phyloP scores from a whole-genome alignment of 176 grass and related monocot genomes.

The Oryza punctata region DNA sequence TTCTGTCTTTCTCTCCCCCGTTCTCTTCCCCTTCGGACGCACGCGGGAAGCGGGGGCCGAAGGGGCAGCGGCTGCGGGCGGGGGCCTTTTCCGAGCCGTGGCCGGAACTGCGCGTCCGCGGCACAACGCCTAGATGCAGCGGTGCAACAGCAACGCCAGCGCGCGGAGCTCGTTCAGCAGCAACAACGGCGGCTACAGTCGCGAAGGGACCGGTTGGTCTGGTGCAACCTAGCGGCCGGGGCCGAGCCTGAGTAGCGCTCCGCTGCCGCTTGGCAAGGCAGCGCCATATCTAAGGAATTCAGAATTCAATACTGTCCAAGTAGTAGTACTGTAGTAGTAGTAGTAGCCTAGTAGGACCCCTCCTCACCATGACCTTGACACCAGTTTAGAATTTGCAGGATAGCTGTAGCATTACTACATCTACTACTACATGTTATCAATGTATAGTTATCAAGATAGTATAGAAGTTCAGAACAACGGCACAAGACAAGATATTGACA shows the following conservation, averaged over 20 bases:
- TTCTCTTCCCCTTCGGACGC: no score
- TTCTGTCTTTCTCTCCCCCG: no score
- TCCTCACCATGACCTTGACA: not conserved
- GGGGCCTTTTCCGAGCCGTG: no score
- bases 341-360: not conserved
- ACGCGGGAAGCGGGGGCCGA: no score
- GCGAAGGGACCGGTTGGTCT: constrained; percentile 12
- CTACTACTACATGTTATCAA: not conserved
- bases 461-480: no score
- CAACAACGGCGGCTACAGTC: constrained; percentile 4
- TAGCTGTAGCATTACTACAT: not conserved
- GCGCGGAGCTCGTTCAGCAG: no score
- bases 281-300: not conserved
- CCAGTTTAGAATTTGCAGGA: no score
- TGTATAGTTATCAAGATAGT: not conserved
- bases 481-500: not conserved
- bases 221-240: constrained; percentile 5
- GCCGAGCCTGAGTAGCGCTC: not conserved
- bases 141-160: no score
- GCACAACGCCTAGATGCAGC: no score
- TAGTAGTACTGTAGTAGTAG: no score
- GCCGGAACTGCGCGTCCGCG: no score
- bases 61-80: no score
- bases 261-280: not conserved
- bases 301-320: constrained; percentile 1